Evolutionary conservation across 2,329 filamentous ascomycete species (phyloP).

Genomic region (Aspergillus udagawae): DNA sequence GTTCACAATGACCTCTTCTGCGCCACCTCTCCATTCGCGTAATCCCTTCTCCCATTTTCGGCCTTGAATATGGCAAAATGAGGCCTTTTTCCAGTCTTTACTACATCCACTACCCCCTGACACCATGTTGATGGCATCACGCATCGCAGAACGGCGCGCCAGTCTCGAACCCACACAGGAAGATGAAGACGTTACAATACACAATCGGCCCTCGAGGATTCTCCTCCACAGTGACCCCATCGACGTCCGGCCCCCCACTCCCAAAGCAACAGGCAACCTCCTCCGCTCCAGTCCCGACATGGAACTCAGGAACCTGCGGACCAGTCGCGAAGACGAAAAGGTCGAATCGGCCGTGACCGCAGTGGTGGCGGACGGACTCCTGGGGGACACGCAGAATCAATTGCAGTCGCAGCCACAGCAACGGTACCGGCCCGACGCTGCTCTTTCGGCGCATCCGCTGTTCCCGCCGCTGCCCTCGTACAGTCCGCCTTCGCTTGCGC

Average conservation of each 20-base stretch:
- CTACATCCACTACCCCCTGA: conserved; percentile 2
- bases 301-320: background rate
- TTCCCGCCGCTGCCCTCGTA: conserved; percentile 84
- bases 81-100: background rate
- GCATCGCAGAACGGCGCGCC: background rate
- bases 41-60: background rate
- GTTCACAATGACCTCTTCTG: background rate
- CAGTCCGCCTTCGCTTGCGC: conserved; percentile 65
- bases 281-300: background rate
- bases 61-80: background rate
- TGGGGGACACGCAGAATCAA: background rate
- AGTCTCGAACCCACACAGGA: background rate
- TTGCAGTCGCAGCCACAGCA: background rate
- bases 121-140: background rate
- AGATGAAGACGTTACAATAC: background rate
- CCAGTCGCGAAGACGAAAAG: background rate
- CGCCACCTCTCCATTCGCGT: background rate
- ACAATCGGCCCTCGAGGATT: background rate
- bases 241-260: background rate
- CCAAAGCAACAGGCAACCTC: background rate
- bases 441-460: conserved; percentile 39
- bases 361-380: conserved; percentile 10
- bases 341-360: background rate
- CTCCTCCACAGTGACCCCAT: background rate
- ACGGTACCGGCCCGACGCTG: background rate